Evolutionary conservation across 1,139 yeast species (phyloP), one percentile per base, ranked within the genome.

Genomic region (Geotrichum histeridarum): DNA sequence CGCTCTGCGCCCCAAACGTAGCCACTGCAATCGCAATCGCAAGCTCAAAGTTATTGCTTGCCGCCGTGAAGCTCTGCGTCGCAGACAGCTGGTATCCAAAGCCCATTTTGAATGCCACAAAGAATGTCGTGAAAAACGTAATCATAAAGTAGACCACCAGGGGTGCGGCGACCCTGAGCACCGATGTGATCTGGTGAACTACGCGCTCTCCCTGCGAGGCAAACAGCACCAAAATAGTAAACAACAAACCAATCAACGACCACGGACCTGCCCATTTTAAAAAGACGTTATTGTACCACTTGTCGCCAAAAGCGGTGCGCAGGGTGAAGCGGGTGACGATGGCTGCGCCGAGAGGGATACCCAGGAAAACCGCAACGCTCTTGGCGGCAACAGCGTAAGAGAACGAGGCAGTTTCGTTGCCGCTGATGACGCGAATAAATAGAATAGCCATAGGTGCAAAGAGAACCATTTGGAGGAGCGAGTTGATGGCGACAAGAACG

Each of bases 21-120:
- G 83, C 74, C 12, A 78, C 77, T 1, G 83, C 80, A 14, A 81
- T 76, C 2, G 84, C 83, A 48, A 80, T 69, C 53, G 81, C 77
- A 48, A 80, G 67, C 61, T 80, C 83, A 57, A 76, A 75, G 57
- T 81, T 80, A 63, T 81, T 81, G 4, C 82, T 77, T 1, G 83
- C 77, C 17, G 84, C 83, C 1, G 84, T 80, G 60, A 81, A 81
- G 11, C 79, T 70, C 60, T 80, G 85, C 2, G 83, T 77, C 27
- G 75, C 70, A 2, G 76, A 73, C 45, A 72, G 70, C 8, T 69
- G 62, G 63, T 79, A 81, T 59, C 79, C 67, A 61, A 76, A 64
- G 17, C 69, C 61, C 60, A 72, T 70, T 39, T 57, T 48, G 41
- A 60, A 59, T 37, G 64, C 57, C 27, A 61, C 42, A 17, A 32